Base-by-base conservation (phyloP, 495 filamentous ascomycete genomes). In the Extremus antarcticus region DNA sequence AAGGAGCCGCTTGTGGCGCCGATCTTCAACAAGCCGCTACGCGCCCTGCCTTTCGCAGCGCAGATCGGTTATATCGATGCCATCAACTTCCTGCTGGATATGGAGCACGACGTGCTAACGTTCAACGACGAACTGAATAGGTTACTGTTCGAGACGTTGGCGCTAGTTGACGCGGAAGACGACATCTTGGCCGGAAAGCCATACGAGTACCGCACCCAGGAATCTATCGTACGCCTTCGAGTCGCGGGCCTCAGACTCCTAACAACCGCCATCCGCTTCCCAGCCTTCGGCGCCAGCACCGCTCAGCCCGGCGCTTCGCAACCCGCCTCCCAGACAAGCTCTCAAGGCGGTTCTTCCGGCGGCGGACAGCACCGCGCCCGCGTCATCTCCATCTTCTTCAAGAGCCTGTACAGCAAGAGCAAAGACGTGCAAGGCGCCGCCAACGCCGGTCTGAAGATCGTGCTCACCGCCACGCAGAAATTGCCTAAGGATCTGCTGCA, bases 31-130 rank as follows among this genome's bases (percentile, higher is more conserved):
- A 99, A 99, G 70, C 94, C 94, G 24, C 68, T 99, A 22, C 78
- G 94, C 49, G 94, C 94, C 1, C 70, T 99, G 51, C 90, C 91
- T 1, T 96, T 96, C 64, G 75, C 85, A 2, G 87, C 83, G 1
- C 94, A 99, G 67, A 97, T 99, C 63, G 94, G 92, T 10, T 97
- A 91, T 66, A 94, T 99, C 60, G 92, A 97, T 67, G 94, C 90
- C 4, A 89, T 99, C 60, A 92, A 87, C 0, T 97, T 90, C 67
- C 94, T 88, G 68, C 76, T 99, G 69, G 80, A 83, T 23, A 73
- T 97, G 24, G 87, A 91, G 60, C 80, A 85, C 43, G 84, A 90
- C 51, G 88, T 96, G 50, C 77, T 97, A 20, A 78, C 83, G 15
- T 94, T 96, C 66, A 90, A 95, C 62, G 90, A 96, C 43, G 78